Conservation (phyloP, 1,139 yeast species). For the Candida neerlandica region DNA sequence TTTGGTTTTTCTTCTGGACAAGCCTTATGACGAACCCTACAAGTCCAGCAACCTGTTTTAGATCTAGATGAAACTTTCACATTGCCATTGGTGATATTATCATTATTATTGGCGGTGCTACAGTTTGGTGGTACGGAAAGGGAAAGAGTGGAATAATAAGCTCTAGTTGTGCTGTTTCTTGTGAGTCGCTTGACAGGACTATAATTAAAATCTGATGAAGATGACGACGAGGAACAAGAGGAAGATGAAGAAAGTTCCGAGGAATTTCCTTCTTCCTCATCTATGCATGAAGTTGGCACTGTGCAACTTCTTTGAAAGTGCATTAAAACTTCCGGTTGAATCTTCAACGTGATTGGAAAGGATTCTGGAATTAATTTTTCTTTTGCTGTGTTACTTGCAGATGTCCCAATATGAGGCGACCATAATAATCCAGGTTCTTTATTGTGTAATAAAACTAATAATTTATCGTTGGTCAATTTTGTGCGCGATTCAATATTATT, state of each 20-base stretch:
- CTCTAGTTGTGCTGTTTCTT: background rate
- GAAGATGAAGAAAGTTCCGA: no score
- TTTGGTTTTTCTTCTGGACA: conserved; percentile 63
- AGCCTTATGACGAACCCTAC: conserved; percentile 64
- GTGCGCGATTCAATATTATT: background rate
- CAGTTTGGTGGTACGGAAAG: conserved; percentile 4
- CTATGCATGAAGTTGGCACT: background rate
- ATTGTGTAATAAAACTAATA: conserved; percentile 1
- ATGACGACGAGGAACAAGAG: background rate
- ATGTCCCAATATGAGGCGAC: background rate
- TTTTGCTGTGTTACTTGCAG: background rate
- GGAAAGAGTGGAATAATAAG: background rate
- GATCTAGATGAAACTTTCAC: conserved; percentile 39
- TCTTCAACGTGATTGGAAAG: background rate
- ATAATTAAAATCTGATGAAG: background rate
- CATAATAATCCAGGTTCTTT: background rate
- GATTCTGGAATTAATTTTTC: background rate
- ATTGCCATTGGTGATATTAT: conserved; percentile 13
- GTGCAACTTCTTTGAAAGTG: background rate
- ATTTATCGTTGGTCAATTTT: background rate
- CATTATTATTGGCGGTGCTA: background rate
- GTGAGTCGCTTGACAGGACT: background rate
- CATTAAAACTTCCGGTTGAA: background rate
- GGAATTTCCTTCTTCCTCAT: background rate
- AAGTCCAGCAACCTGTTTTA: conserved; percentile 69